phyloP scores from a whole-genome alignment of 164 flowering plant genomes.

The Annona cherimola region DNA sequence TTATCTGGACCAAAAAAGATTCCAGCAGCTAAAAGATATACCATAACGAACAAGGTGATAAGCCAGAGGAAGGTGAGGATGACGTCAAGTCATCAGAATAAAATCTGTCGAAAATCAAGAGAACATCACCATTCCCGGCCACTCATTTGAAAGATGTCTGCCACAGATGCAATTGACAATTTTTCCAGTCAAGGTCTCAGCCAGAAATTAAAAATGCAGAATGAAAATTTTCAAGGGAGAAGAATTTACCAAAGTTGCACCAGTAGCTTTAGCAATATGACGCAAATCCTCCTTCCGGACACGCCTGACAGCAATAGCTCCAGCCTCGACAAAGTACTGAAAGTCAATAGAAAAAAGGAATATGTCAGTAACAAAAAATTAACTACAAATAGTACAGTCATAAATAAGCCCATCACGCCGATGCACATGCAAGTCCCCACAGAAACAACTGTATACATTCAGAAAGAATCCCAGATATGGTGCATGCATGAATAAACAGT shows the following conservation, averaged over 20 bases:
- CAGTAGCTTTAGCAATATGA: slow-evolving; percentile 98
- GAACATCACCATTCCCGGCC: no score
- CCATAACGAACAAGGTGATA: no score
- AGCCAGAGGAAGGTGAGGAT: no score
- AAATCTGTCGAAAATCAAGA: no score
- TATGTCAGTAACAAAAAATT: not conserved
- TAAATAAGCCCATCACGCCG: not conserved
- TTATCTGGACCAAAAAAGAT: no score
- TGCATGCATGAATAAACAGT: not conserved
- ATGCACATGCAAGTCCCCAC: no score
- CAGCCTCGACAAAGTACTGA: slow-evolving; percentile 99
- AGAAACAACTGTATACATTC: not conserved
- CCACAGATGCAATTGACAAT: no score
- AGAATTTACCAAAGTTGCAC: slow-evolving; percentile 74
- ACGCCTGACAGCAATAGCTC: slow-evolving; percentile 98
- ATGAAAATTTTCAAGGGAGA: not conserved
- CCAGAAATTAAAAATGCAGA: not conserved
- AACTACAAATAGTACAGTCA: not conserved
- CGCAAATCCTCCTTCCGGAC: slow-evolving; percentile 95
- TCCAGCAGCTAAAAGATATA: no score
- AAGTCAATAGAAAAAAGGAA: slow-evolving; percentile 3
- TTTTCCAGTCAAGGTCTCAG: no score
- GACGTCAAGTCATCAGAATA: no score
- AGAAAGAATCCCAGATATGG: not conserved
- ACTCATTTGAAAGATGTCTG: no score